Base-by-base conservation (phyloP, 169 alveolate genomes). In the Eimeria tenella region DNA sequence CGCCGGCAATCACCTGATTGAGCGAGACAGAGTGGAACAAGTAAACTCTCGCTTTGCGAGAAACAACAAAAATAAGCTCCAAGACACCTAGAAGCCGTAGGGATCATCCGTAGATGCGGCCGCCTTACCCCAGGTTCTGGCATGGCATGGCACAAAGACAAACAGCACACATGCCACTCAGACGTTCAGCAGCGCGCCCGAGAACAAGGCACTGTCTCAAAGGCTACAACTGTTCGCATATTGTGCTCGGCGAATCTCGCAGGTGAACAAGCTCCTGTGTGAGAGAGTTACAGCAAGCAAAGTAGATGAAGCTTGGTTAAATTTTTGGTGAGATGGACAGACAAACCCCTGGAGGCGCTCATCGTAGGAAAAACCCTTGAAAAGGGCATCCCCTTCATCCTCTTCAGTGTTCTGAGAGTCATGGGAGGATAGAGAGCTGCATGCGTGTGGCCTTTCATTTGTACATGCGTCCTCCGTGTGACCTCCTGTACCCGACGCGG, bases 301-400 rank as follows among this genome's bases (percentile, higher is more conserved):
- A 21, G 52, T 25, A n/a, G 50, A 49, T 75, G 21, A 9, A 8
- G 42, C 5, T 19, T 63, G 21, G 53, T 50, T 3, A 49, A 19
- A 60, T 50, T 49, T 50, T 15, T 11, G 21, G n/a, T 31, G 6
- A 11, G 10, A 42, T 25, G 4, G 15, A 4, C 4, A 52, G 86
- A 84, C 92, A 19, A 5, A 84, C 92, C 81, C 92, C 79, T 84
- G 92, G 92, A 84, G 65, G 92, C 92, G 92, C 52, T 84, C 92
- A n/a, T 84, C 92, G 49, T 84, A 84, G 49, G 92, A 60, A n/a
- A 84, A 84, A 8, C 92, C 92, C 52, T 53, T 50, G 70, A 84
- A 84, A 21, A 63, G 92, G 65, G 75, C 92, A 63, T 84, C 92
- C 31, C 79, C 92, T 60, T 84, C 92, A 70, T 84, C 92, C 15